Conservation (phyloP, 1,139 yeast genomes). For the Debaryomyces sp. region DNA sequence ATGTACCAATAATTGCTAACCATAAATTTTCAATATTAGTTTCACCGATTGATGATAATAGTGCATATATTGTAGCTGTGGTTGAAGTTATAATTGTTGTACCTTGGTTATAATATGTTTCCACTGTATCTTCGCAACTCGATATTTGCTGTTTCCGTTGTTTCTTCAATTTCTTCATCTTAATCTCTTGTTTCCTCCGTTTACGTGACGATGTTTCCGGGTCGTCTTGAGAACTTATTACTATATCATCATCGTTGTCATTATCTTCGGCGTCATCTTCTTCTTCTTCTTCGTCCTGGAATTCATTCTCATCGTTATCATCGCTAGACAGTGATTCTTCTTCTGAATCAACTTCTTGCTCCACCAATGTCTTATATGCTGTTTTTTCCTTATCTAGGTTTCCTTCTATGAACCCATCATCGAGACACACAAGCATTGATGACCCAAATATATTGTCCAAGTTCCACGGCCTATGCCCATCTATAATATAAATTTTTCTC, state of each 20-base stretch:
- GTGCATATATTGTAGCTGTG: constrained; percentile 77
- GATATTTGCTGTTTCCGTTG: constrained; percentile 31
- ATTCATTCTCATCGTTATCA: constrained; percentile 23
- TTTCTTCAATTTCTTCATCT: constrained; percentile 31
- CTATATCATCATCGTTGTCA: constrained; percentile 23
- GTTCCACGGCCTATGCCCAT: constrained; percentile 96
- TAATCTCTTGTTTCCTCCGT: constrained; percentile 33
- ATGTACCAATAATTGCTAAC: constrained; percentile 88
- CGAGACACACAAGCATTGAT: constrained; percentile 77
- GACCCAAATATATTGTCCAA: constrained; percentile 90
- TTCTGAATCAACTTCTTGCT: constrained; percentile 31
- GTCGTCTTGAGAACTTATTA: constrained; percentile 34
- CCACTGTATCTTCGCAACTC: constrained; percentile 64
- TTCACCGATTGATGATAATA: constrained; percentile 72
- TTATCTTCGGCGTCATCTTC: constrained; percentile 28
- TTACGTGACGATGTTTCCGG: constrained; percentile 33
- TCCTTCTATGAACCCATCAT: constrained; percentile 76
- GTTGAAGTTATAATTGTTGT: constrained; percentile 75
- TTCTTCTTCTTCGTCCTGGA: constrained; percentile 30
- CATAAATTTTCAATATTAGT: constrained; percentile 67
- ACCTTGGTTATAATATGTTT: constrained; percentile 80
- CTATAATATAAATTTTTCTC: constrained; percentile 69
- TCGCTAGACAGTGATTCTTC: constrained; percentile 21
- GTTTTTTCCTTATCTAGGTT: constrained; percentile 53
- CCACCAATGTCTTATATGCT: constrained; percentile 55